Evolutionary conservation across 192 early-diverging fungal genomes (phyloP).

Genomic region (Mortierella alpina): DNA sequence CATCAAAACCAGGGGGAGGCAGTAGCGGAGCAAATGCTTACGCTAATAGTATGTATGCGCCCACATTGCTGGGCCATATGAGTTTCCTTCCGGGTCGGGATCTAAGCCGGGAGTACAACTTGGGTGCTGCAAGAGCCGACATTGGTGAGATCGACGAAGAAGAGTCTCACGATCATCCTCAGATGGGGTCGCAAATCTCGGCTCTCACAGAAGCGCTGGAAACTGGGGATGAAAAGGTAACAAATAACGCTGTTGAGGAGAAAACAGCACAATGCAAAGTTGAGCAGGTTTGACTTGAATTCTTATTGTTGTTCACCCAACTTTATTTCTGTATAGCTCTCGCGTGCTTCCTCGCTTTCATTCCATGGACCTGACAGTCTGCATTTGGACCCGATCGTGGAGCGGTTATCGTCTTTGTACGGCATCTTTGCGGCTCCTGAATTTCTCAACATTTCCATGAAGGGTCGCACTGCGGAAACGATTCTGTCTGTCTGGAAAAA

Average conservation of each 20-base stretch:
- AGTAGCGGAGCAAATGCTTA: slow-evolving; percentile 1
- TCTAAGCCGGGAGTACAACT: slow-evolving; percentile 14
- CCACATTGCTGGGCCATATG: slow-evolving; percentile 45
- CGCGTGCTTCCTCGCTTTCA: slow-evolving; percentile 39
- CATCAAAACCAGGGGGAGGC: slow-evolving; percentile 16
- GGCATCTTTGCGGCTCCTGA: slow-evolving; percentile 64
- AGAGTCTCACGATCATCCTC: slow-evolving; percentile 18
- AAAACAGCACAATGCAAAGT: no score
- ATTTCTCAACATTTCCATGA: slow-evolving; percentile 64
- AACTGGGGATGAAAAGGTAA: slow-evolving; percentile 37
- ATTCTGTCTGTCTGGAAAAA: slow-evolving; percentile 80
- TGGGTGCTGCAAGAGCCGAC: slow-evolving; percentile 3
- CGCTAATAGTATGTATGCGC: slow-evolving; percentile 13
- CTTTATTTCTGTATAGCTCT: slow-evolving; percentile 5
- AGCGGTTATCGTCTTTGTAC: slow-evolving; percentile 55
- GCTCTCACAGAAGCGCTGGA: slow-evolving; percentile 27
- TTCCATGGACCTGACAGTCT: slow-evolving; percentile 52
- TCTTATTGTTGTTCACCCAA: no score
- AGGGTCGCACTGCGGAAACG: slow-evolving; percentile 54
- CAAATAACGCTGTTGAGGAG: no score
- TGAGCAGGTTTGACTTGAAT: no score
- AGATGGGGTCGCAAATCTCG: slow-evolving; percentile 24
- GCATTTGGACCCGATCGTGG: slow-evolving; percentile 55
- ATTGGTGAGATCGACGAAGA: slow-evolving; percentile 44
- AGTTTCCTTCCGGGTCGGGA: slow-evolving; percentile 27